Base-by-base conservation (phyloP, 306 rosid species). In the Purshia tridentata region DNA sequence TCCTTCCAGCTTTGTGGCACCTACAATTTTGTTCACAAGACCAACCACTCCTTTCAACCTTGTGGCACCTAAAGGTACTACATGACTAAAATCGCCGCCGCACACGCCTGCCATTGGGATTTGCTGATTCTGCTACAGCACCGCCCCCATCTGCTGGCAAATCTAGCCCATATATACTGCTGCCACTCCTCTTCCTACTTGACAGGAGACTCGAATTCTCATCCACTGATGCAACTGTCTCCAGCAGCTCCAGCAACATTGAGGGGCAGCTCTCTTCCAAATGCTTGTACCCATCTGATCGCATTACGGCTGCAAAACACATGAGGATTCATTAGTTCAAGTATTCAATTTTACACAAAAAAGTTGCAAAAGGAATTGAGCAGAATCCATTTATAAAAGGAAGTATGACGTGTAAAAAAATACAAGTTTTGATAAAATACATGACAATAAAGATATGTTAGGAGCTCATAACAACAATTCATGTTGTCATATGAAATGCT, bases 231-330 rank as follows among this genome's bases (percentile, higher is more conserved):
- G 98, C 96, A 81, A 87, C 84, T 73, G 93, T 82, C 90, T 88
- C 88, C 78, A 93, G 85, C 77, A 93, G 72, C 89, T 93, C 96
- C 54, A 85, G 76, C 80, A 87, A 82, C 83, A 93, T 84, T 3
- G 93, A 79, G 20, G 97, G 96, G 81, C 95, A 89, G 77, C 88
- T 89, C 84, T 87, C 96, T 70, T 87, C 89, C 77, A 93, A 79
- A 71, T 86, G 89, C 78, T 56, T 69, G 76, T 87, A 93, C 18
- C 97, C 93, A 81, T 91, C 93, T 5, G 98, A 93, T 63, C 86
- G 96, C 98, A 93, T 89, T 52, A 93, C 97, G 67, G 87, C 98
- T 93, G 92, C 80, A 83, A 12, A 76, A 70, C 66, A 67, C 60
- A 77, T 40, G 57, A 53, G 18, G 69, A 68, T 61, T 46, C 62